Evolutionary conservation across 2,329 filamentous ascomycete species (phyloP).

Genomic region (Beauveria sp.): DNA sequence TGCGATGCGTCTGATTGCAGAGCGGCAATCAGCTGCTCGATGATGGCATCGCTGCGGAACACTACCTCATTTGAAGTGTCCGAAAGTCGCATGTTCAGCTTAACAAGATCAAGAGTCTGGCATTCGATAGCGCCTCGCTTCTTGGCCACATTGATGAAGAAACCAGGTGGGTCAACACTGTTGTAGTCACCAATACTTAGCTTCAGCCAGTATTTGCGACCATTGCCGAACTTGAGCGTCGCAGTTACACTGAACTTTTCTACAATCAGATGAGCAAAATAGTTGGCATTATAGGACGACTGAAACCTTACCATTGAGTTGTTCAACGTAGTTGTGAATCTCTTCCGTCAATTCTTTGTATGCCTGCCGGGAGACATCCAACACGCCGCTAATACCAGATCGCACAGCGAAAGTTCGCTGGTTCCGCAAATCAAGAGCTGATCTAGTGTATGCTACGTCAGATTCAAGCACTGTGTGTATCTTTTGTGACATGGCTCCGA

Average conservation of each 20-base stretch:
- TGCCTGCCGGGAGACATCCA: conserved; percentile 81
- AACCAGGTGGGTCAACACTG: conserved; percentile 48
- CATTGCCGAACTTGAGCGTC: conserved; percentile 67
- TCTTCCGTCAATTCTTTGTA: conserved; percentile 86
- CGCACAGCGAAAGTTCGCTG: conserved; percentile 87
- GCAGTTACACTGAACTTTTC: conserved; percentile 51
- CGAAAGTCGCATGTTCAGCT: conserved; percentile 68
- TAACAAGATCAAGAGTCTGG: conserved; percentile 76
- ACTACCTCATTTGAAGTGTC: conserved; percentile 81
- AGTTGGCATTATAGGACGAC: background rate
- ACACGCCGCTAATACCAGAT: conserved; percentile 72
- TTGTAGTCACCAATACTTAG: conserved; percentile 57
- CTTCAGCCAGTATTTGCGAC: conserved; percentile 72
- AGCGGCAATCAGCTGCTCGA: conserved; percentile 64
- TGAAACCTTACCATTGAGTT: conserved; percentile 51
- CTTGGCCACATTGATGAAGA: conserved; percentile 69
- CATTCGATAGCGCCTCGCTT: conserved; percentile 77
- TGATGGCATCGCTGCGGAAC: conserved; percentile 68
- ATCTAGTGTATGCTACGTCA: conserved; percentile 69
- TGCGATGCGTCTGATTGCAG: conserved; percentile 63
- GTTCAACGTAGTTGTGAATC: conserved; percentile 60
- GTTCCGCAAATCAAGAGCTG: conserved; percentile 78
- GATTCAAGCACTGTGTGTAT: conserved; percentile 70
- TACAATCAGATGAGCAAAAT: conserved; percentile 19
- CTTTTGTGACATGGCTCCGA: conserved; percentile 51